Evolutionary conservation across 805 yeast species (phyloP), one percentile per base, ranked within the genome.

Genomic region (Candida coleopterorum): DNA sequence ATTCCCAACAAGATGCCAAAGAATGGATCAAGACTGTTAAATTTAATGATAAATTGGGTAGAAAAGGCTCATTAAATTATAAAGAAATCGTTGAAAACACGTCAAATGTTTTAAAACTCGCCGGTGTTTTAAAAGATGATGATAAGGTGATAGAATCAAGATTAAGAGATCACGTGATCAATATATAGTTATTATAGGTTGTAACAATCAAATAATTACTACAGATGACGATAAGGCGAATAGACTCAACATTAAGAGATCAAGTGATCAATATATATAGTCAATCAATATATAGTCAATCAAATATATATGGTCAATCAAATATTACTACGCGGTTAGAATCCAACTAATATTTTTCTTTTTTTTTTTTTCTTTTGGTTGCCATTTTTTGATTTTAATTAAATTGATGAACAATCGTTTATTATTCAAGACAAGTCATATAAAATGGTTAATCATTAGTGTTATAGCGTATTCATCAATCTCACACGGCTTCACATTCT

Each of bases 11-110:
- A 32, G 96, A 88, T 56, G 94, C 95, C 7, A 58, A 66, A 17
- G 82, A 75, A 42, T 88, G 97, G 97, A 65, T 82, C 42, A 71
- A 80, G 46, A 84, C 94, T 0, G 96, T 88, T 6, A 50, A 66
- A 44, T 88, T 87, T 58, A 59, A 69, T 25, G 64, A 70, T 29
- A 38, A 55, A 9, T 52, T 73, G 12, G 76, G 70, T 0, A 9
- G 6, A 4, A 34, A 36, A 20, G 44, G 32, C 9, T 56, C 62
- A 1, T 53, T 72, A 12, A 74, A 84, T 37, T 75, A 76, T 60
- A 60, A 65, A 4, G 56, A 58, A 26, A 71, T 83, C 7, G 68
- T 75, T 7, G 54, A 47, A 9, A 75, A 77, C 43, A 85, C 95
- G 1, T 64, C 75, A 4, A 53, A 59, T 6, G 72, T 79, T 7